Percentiles rank a stretch among this genome's conserved stretches.
These are phyloP conservation scores for Aspergillus ustus DNA, from an alignment of 2,329 filamentous ascomycete genomes.

Conservation along the genomic window DNA sequence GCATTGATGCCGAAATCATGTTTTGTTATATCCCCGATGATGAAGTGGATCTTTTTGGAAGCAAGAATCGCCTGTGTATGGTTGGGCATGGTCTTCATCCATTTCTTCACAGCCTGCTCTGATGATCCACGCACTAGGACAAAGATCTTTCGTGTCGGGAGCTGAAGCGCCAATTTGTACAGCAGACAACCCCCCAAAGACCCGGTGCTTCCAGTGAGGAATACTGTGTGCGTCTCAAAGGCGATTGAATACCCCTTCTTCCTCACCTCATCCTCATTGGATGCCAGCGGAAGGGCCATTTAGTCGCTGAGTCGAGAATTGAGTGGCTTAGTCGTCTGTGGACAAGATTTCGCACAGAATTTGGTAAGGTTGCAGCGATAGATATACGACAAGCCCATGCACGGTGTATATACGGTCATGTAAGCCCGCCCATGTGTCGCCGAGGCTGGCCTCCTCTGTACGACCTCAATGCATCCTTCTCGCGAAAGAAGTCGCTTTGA, in stretches of 20 bases:
- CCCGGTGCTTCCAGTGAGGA: constrained; percentile 38
- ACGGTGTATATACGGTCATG: constrained; percentile 3
- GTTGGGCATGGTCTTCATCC: constrained; percentile 34
- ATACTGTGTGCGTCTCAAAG: constrained; percentile 34
- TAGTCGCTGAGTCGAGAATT: not conserved
- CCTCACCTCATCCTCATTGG: constrained; percentile 25
- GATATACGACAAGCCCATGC: not conserved
- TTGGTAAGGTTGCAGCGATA: not conserved
- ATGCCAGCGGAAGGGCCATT: constrained; percentile 13
- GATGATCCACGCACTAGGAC: constrained; percentile 32
- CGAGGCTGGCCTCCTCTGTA: constrained; percentile 11
- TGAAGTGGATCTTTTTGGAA: constrained; percentile 33
- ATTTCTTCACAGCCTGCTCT: constrained; percentile 33
- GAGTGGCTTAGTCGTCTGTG: not conserved
- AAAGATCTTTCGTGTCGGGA: constrained; percentile 38
- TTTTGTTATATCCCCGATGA: constrained; percentile 35
- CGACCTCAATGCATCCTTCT: constrained; percentile 1
- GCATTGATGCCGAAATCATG: constrained; percentile 32
- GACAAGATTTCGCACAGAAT: not conserved
- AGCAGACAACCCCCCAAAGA: constrained; percentile 40
- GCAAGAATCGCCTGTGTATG: constrained; percentile 32
- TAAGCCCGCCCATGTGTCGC: constrained; percentile 9
- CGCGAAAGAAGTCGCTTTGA: not conserved
- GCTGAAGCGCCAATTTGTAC: constrained; percentile 38
- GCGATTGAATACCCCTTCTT: constrained; percentile 31